Conservation (phyloP, 306 rosid species). For the Cucurbita moschata region DNA sequence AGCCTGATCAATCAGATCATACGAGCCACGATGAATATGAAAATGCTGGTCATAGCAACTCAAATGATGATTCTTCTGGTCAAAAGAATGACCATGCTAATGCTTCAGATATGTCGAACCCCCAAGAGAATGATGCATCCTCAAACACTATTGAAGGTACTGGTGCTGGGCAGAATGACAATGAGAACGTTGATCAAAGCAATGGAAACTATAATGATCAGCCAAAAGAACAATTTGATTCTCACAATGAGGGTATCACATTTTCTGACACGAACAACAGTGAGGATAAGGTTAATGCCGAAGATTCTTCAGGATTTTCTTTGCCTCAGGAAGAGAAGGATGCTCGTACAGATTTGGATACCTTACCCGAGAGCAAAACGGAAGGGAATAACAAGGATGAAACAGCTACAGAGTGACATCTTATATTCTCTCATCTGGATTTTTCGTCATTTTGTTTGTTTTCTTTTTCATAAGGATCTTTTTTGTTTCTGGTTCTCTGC, state of each 20-base stretch:
- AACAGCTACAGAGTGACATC: conserved; percentile 36
- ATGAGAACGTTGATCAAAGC: conserved; percentile 20
- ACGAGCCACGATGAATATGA: background rate
- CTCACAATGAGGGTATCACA: conserved; percentile 24
- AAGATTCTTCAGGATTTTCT: conserved; percentile 25
- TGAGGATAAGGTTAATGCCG: conserved; percentile 17
- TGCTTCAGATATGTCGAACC: conserved; percentile 31
- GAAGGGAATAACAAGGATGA: conserved; percentile 27
- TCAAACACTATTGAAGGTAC: conserved; percentile 22
- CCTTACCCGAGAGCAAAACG: conserved; percentile 41
- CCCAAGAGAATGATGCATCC: conserved; percentile 38
- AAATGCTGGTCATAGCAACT: conserved; percentile 2
- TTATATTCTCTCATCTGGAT: background rate
- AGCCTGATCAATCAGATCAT: no score
- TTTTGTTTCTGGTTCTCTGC: background rate
- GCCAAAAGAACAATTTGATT: conserved; percentile 25
- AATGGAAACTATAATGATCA: conserved; percentile 19
- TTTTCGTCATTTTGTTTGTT: background rate
- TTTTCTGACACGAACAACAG: conserved; percentile 8
- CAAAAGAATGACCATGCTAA: conserved; percentile 28
- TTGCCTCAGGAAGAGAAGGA: conserved; percentile 29
- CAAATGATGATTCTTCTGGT: conserved; percentile 21
- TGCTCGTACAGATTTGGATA: conserved; percentile 42
- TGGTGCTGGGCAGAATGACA: conserved; percentile 18
- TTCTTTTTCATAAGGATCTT: background rate